A percentile compares a stretch with the other conserved stretches of the same genome.
phyloP scores from a whole-genome alignment of 257 asterid species.

The Salvia hispanica region DNA sequence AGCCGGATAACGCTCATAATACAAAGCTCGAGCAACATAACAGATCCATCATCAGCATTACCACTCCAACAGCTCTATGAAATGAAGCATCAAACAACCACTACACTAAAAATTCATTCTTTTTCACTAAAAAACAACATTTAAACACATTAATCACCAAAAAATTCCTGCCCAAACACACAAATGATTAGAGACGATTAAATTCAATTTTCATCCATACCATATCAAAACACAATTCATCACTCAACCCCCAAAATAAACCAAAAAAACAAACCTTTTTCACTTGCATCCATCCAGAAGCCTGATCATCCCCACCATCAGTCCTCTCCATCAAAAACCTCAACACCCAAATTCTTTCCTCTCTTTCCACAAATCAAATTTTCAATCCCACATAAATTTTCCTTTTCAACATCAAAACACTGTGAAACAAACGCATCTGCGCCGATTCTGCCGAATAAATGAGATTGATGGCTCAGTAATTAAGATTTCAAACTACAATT shows the following conservation, averaged over 20 bases:
- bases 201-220: conserved; percentile 14
- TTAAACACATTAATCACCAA: conserved; percentile 6
- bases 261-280: conserved; percentile 68
- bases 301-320: conserved; percentile 78
- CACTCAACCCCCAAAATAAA: conserved; percentile 29
- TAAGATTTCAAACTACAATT: not conserved
- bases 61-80: conserved; percentile 15
- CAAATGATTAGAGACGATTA: not conserved
- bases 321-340: conserved; percentile 56
- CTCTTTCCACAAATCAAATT: conserved; percentile 31
- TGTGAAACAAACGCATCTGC: conserved; percentile 21
- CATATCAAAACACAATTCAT: conserved; percentile 1
- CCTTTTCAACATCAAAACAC: conserved; percentile 15
- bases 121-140: not conserved
- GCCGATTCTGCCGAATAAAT: not conserved
- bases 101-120: not conserved
- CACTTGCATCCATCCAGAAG: conserved; percentile 98
- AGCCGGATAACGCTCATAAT: not conserved
- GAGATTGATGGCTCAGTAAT: conserved; percentile 25
- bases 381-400: conserved; percentile 19
- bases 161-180: not conserved
- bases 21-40: conserved; percentile 2
- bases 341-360: conserved; percentile 16
- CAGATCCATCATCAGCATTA: not conserved
- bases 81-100: conserved; percentile 27